These are phyloP conservation scores for Arctostaphylos glauca DNA, from an alignment of 148 eudicot species.

Conservation along the genomic window DNA sequence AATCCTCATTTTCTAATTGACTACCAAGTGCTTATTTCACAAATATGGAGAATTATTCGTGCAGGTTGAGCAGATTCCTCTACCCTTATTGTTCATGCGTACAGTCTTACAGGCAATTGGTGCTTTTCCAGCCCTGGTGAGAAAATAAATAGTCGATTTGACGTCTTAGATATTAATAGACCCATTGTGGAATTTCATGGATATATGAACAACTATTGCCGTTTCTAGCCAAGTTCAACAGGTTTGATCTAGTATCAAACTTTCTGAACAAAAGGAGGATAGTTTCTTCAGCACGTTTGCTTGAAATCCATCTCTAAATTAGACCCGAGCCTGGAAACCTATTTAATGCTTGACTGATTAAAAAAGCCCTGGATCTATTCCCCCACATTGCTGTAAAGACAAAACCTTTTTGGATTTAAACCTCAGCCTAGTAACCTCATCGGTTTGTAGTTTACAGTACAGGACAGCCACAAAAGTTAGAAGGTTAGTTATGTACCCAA, in stretches of 20 bases:
- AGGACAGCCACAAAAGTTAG: neutral
- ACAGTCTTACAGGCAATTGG: conserved; percentile 94
- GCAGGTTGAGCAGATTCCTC: conserved; percentile 99
- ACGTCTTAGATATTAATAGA: neutral
- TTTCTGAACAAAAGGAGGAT: neutral
- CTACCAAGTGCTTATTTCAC: neutral
- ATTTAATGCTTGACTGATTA: neutral
- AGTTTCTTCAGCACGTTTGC: neutral
- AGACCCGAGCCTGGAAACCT: neutral
- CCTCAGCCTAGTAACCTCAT: neutral
- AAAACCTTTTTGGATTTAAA: neutral
- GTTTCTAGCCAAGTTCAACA: neutral
- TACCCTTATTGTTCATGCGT: conserved; percentile 90
- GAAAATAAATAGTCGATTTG: conserved; percentile 9
- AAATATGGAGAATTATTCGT: conserved; percentile 9
- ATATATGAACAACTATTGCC: neutral
- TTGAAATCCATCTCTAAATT: neutral
- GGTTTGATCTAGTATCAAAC: neutral
- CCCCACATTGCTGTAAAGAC: neutral
- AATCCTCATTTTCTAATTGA: neutral
- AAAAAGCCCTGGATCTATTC: neutral
- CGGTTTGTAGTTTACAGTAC: neutral
- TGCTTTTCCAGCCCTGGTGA: conserved; percentile 94
- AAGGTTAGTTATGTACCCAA: neutral
- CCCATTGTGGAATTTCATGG: neutral